Percentiles rank a stretch among this genome's conserved stretches.
Conservation (phyloP, 1,284 basidiomycete species). For the Singerocomus inundabilis region DNA sequence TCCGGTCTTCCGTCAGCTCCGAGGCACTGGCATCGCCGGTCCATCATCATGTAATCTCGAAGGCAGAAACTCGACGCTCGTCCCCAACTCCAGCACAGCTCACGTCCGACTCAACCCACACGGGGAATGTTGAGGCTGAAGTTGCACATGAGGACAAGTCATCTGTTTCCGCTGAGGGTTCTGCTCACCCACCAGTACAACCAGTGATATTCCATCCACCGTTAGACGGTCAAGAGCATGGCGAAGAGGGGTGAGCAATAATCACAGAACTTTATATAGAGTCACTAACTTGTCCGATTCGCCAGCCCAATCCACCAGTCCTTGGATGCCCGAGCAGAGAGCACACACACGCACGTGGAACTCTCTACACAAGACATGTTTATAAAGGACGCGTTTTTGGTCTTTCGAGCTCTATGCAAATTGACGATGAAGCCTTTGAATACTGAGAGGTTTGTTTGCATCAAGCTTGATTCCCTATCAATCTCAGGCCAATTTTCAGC, state of each 20-base stretch:
- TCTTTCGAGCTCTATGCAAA: constrained; percentile 94
- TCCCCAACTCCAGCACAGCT: constrained; percentile 7
- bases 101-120: constrained; percentile 4
- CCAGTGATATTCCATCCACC: constrained; percentile 1
- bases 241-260: constrained; percentile 26
- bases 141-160: constrained; percentile 1
- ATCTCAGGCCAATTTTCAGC: constrained; percentile 41
- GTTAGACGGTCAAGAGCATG: constrained; percentile 6
- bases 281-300: constrained; percentile 10
- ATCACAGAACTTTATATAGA: background rate
- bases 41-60: constrained; percentile 5
- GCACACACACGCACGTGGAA: constrained; percentile 17
- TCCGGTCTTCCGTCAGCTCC: constrained; percentile 24
- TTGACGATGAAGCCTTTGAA: constrained; percentile 97
- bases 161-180: constrained; percentile 1
- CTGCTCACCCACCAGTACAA: background rate
- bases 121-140: constrained; percentile 2
- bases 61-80: constrained; percentile 12
- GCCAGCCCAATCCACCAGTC: constrained; percentile 9
- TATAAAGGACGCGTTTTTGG: constrained; percentile 94
- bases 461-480: background rate
- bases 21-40: constrained; percentile 20
- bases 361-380: constrained; percentile 79
- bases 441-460: constrained; percentile 72
- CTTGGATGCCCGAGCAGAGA: constrained; percentile 13